Conservation (phyloP, 108 stramenopile genomes). For the Skeletonema potamos region DNA sequence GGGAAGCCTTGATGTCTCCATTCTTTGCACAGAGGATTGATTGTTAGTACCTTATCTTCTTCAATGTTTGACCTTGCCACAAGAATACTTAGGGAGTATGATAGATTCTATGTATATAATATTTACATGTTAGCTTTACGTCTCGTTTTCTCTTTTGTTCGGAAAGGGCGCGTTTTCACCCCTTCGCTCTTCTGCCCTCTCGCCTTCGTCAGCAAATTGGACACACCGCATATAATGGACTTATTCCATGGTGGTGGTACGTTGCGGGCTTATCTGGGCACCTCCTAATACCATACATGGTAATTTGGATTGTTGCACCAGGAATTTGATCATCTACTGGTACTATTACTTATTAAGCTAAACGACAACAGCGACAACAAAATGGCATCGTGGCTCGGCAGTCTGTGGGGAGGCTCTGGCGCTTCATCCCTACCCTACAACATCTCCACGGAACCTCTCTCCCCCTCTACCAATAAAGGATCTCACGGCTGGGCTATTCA, state of each 20-base stretch:
- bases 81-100: background rate
- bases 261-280: no score
- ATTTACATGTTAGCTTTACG: no score
- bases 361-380: background rate
- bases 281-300: no score
- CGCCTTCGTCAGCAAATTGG: no score
- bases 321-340: no score
- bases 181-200: no score
- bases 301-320: no score
- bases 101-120: background rate
- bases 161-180: no score
- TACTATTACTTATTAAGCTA: no score
- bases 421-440: constrained; percentile 75
- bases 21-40: constrained; percentile 22
- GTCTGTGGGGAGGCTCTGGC: constrained; percentile 61
- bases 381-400: constrained; percentile 39
- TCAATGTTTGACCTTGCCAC: background rate
- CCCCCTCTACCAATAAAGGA: constrained; percentile 50
- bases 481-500: constrained; percentile 76
- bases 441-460: constrained; percentile 59
- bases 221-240: no score
- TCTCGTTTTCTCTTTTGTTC: no score
- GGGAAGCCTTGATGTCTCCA: constrained; percentile 40
- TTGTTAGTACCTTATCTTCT: background rate
- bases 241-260: no score